A percentile compares a stretch with the other conserved stretches of the same genome.
Conservation (phyloP, 1,139 yeast genomes). For the Saccharomyces hybrid region DNA sequence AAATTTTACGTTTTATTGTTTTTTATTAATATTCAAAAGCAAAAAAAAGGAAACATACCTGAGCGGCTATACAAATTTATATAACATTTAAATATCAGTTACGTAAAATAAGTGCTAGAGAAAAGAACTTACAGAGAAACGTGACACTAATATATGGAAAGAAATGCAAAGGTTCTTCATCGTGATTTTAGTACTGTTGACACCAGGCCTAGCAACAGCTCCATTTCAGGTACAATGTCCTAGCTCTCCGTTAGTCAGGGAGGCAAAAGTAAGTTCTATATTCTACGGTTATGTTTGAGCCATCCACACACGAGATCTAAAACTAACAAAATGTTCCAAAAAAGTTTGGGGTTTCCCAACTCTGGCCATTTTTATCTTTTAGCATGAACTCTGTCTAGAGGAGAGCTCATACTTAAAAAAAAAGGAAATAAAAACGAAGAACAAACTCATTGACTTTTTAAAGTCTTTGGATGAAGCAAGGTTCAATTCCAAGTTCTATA, state of each 20-base stretch:
- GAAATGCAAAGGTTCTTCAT: not conserved
- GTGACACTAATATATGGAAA: not conserved
- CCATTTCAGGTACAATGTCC: conserved; percentile 43
- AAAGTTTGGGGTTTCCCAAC: no score
- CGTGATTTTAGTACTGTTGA: conserved; percentile 9
- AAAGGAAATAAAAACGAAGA: conserved; percentile 34
- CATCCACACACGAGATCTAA: not conserved
- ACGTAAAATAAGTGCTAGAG: not conserved
- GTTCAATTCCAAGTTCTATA: not conserved
- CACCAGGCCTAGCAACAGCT: conserved; percentile 18
- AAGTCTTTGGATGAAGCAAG: conserved; percentile 28
- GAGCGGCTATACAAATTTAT: not conserved
- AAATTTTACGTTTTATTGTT: not conserved
- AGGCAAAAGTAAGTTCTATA: conserved; percentile 32
- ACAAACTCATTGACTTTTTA: conserved; percentile 35
- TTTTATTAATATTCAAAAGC: no score
- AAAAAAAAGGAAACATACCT: no score
- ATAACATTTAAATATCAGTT: not conserved
- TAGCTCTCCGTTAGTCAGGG: conserved; percentile 33
- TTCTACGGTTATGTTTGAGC: no score
- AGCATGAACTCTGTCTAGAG: conserved; percentile 15
- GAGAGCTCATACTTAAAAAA: conserved; percentile 37
- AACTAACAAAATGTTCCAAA: not conserved
- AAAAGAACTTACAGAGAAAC: not conserved
- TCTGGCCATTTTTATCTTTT: not conserved